Conservation (phyloP, 805 yeast species). For the Saccharomycopsis fodiens region DNA sequence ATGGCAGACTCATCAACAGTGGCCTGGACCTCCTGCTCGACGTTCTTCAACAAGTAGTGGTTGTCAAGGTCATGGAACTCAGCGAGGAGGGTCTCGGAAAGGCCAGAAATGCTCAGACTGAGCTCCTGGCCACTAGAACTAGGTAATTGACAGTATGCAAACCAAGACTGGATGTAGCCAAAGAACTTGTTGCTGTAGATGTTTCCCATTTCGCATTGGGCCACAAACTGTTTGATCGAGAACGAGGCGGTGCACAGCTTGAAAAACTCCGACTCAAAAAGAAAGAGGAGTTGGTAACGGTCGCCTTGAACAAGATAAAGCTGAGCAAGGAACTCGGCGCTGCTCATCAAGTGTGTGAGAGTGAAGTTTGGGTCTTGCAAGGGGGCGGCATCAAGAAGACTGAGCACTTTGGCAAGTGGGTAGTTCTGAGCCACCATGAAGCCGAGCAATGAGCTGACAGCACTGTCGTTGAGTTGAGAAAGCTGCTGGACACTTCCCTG, state of each 20-base stretch:
- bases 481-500: background rate
- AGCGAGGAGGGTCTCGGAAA: background rate
- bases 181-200: constrained; percentile 14
- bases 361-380: background rate
- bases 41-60: constrained; percentile 16
- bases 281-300: background rate
- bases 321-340: constrained; percentile 1
- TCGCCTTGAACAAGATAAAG: background rate
- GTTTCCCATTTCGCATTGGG: constrained; percentile 7
- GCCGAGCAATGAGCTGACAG: background rate
- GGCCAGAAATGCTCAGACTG: constrained; percentile 2
- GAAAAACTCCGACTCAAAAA: constrained; percentile 12
- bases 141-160: no score
- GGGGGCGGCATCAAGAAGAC: background rate
- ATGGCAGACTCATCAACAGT: background rate
- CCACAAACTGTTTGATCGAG: constrained; percentile 11
- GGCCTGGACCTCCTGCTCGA: constrained; percentile 9
- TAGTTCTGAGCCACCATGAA: constrained; percentile 1
- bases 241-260: constrained; percentile 8
- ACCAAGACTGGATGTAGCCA: constrained; percentile 15
- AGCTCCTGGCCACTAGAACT: no score
- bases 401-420: background rate
- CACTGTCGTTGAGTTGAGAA: background rate
- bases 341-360: constrained; percentile 3
- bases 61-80: constrained; percentile 19